Evolutionary conservation across 2,329 filamentous ascomycete species (phyloP).

Genomic region (Scytalidium sp.): DNA sequence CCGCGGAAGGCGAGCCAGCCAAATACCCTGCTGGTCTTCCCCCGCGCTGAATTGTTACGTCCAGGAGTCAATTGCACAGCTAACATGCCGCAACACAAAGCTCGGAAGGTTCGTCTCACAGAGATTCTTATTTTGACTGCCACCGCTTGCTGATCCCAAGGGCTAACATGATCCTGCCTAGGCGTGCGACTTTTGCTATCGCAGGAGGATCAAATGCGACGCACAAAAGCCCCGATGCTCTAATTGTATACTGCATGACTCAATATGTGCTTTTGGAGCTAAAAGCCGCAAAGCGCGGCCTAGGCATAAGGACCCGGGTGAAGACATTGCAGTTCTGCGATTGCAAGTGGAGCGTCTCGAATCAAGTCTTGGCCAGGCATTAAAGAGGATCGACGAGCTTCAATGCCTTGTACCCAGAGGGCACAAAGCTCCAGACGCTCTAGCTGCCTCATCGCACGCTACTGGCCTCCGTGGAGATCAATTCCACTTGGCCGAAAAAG

Average conservation of each 20-base stretch:
- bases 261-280: slow-evolving; percentile 20
- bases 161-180: slow-evolving; percentile 4
- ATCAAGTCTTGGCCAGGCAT: slow-evolving; percentile 5
- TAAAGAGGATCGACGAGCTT: slow-evolving; percentile 4
- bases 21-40: too few species aligned
- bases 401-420: slow-evolving; percentile 9
- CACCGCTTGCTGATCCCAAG: not conserved
- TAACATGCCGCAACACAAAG: slow-evolving; percentile 4
- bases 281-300: slow-evolving; percentile 17
- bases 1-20: too few species aligned
- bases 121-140: not conserved
- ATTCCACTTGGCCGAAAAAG: not conserved
- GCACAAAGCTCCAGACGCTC: slow-evolving; percentile 5
- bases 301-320: slow-evolving; percentile 13
- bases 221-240: slow-evolving; percentile 30
- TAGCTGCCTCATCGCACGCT: not conserved
- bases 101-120: slow-evolving; percentile 4
- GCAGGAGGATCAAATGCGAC: slow-evolving; percentile 33
- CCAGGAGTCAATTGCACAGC: slow-evolving; percentile 1
- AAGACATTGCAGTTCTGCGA: slow-evolving; percentile 8
- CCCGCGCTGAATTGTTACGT: too few species aligned
- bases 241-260: slow-evolving; percentile 26
- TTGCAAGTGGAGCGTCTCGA: slow-evolving; percentile 8
- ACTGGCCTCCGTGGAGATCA: not conserved
- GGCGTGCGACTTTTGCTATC: slow-evolving; percentile 33